Base-by-base conservation (phyloP, 805 yeast species). In the Wickerhamiella galacta region DNA sequence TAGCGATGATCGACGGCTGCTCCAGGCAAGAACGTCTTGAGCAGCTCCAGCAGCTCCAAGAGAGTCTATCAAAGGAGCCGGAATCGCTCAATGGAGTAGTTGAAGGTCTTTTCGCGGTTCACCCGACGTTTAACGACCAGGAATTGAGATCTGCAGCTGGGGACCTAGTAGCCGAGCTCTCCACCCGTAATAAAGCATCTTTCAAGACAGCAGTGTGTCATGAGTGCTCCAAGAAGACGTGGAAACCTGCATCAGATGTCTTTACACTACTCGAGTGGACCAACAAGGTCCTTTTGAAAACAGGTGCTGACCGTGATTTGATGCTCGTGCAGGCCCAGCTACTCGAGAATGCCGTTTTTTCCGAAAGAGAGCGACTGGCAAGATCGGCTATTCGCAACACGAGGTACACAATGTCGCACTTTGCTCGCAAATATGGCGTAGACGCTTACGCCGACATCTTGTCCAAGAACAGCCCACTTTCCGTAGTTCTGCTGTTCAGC, bases 221-320 rank as follows among this genome's bases (percentile, higher is more conserved):
- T n/a, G n/a, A n/a, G n/a, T n/a, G n/a, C n/a, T n/a, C 26, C 8
- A 6, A 24, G 6, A 24, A 24, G 26, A 9, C 15, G 7, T 14
- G n/a, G 7, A 24, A 14, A n/a, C n/a, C 36, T 15, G 28, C 30
- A 8, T 20, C 36, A 10, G 36, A 34, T 25, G 26, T 34, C 19
- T 32, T 30, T 8, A 34, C 32, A 2, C 17, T 34, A 26, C 30
- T 34, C 19, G 33, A 34, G 28, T 29, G 29, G n/a, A 27, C 33
- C 12, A 34, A 34, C 14, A 22, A 25, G 12, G 33, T 25, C 9
- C n/a, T 19, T n/a, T 24, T 12, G 14, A 20, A 25, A 16, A 28
- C 29, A 18, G 21, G 14, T 14, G 10, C 6, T 3, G n/a, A n/a
- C n/a, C n/a, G 16, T 3, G 5, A 8, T 19, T 23, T 34, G 19